Base-by-base conservation (phyloP, 371 early-diverging fungal species). In the Syncephalastrum racemosum region DNA sequence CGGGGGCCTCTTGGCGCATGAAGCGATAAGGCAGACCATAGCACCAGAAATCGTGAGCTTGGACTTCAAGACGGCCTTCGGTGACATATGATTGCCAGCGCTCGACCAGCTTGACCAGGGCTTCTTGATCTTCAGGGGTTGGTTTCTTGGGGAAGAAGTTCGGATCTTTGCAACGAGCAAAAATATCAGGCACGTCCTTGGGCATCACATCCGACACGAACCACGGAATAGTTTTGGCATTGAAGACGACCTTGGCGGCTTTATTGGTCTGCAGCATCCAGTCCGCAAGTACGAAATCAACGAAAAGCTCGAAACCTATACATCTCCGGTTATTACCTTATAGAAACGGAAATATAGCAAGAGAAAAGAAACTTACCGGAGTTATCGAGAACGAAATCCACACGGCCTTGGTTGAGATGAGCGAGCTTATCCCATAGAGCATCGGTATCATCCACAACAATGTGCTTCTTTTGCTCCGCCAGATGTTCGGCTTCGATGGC, bases 181-280 rank as follows among this genome's bases (percentile, higher is more conserved):
- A 70, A 42, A 88, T 67, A 77, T 81, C 87, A 27, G 88, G 77
- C 49, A 96, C 84, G 60, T 97, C 95, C 10, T 69, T 61, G 12
- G 79, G 77, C 53, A 91, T 91, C 27, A 90, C 91, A 62, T 95
- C 96, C 4, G 90, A 89, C 16, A 96, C 96, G 57, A 94, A 97
- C 97, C 97, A 98, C 20, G 96, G 95, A 43, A 92, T 86, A 3
- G 81, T 60, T 71, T 97, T 98, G 59, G 84, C 78, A 62, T 97
- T 93, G 65, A 97, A 91, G 12, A 91, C 82, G 7, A 96, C 72
- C 41, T 78, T 62, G 4, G 59, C 60, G 0, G 90, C 94, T 23
- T 81, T 74, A 4, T 85, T 81, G 0, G 85, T 72, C n/a, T 85
- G 85, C 39, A 94, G 66, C 31, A 97, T 74, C 81, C 86, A 93